A percentile compares a stretch with the other conserved stretches of the same genome.
Evolutionary conservation across 352 stramenopile species (phyloP).

Genomic region (Plasmopara viticola): DNA sequence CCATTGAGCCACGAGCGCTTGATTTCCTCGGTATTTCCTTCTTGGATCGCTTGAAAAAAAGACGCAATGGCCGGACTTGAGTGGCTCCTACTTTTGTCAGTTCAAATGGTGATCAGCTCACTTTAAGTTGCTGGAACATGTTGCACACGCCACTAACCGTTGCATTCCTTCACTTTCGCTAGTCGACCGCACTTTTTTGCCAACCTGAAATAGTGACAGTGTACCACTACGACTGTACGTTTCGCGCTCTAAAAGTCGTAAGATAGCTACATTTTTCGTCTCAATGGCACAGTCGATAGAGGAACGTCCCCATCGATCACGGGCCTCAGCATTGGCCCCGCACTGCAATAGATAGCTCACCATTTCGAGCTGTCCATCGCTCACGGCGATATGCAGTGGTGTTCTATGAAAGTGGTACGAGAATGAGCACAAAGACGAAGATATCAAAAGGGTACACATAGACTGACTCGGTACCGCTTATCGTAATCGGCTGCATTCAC

Average conservation of each 20-base stretch:
- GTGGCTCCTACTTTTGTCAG: slow-evolving; percentile 9
- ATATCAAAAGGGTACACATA: not conserved
- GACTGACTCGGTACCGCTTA: slow-evolving; percentile 36
- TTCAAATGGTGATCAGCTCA: slow-evolving; percentile 2
- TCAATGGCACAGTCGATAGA: slow-evolving; percentile 66
- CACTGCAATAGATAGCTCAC: slow-evolving; percentile 58
- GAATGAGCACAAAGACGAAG: not conserved
- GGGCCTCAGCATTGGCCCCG: slow-evolving; percentile 39
- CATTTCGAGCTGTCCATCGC: slow-evolving; percentile 47
- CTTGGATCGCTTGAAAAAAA: slow-evolving; percentile 56
- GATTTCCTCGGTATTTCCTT: slow-evolving; percentile 66
- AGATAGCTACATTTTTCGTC: slow-evolving; percentile 36
- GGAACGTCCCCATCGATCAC: slow-evolving; percentile 68
- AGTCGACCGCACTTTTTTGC: slow-evolving; percentile 6
- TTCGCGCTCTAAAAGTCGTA: slow-evolving; percentile 39
- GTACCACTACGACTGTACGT: slow-evolving; percentile 21
- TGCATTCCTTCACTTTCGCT: slow-evolving; percentile 11
- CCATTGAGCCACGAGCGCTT: slow-evolving; percentile 70
- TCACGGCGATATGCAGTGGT: slow-evolving; percentile 70
- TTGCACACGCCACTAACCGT: slow-evolving; percentile 8
- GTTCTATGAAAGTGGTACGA: slow-evolving; percentile 32
- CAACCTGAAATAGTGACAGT: slow-evolving; percentile 15
- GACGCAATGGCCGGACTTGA: slow-evolving; percentile 35
- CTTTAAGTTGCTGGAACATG: slow-evolving; percentile 8
- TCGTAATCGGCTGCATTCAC: slow-evolving; percentile 76